A percentile compares a stretch with the other conserved stretches of the same genome.
phyloP scores from a whole-genome alignment of 1,139 yeast genomes.

The Protomyces arabidopsidicola region DNA sequence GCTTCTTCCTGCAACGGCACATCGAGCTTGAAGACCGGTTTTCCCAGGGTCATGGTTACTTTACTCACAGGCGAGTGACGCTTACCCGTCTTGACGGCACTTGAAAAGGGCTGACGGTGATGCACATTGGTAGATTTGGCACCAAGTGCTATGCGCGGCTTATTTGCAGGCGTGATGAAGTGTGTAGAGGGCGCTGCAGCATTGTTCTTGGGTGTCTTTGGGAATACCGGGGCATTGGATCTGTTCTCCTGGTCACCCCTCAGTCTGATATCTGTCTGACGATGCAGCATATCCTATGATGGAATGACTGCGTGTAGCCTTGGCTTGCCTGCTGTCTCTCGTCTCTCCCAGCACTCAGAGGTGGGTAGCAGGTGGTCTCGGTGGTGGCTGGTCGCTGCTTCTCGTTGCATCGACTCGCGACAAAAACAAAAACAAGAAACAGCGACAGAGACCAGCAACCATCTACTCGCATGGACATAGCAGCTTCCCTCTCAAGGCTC shows the following conservation, averaged over 20 bases:
- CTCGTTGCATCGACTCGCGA: neutral
- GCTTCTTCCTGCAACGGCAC: slow-evolving; percentile 4
- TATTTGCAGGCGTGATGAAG: slow-evolving; percentile 23
- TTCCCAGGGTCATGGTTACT: neutral
- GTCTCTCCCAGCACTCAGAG: neutral
- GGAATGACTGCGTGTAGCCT: neutral
- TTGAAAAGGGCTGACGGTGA: slow-evolving; percentile 20
- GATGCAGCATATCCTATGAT: neutral
- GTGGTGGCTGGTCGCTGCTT: neutral
- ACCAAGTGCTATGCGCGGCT: slow-evolving; percentile 18
- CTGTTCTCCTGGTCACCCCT: slow-evolving; percentile 22
- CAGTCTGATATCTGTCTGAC: slow-evolving; percentile 25
- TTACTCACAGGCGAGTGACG: slow-evolving; percentile 14
- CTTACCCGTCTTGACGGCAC: slow-evolving; percentile 23
- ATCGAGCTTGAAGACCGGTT: neutral
- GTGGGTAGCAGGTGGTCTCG: neutral
- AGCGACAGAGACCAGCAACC: neutral
- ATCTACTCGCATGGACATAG: slow-evolving; percentile 8
- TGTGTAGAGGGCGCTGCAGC: neutral
- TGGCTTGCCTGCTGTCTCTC: neutral
- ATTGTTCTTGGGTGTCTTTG: slow-evolving; percentile 24
- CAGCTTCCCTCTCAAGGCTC: slow-evolving; percentile 18
- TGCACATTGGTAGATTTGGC: slow-evolving; percentile 23
- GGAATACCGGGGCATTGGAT: slow-evolving; percentile 4
- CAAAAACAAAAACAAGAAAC: neutral